Conservation (phyloP, 176 grass and related monocot genomes). For the Phoenix dactylifera region DNA sequence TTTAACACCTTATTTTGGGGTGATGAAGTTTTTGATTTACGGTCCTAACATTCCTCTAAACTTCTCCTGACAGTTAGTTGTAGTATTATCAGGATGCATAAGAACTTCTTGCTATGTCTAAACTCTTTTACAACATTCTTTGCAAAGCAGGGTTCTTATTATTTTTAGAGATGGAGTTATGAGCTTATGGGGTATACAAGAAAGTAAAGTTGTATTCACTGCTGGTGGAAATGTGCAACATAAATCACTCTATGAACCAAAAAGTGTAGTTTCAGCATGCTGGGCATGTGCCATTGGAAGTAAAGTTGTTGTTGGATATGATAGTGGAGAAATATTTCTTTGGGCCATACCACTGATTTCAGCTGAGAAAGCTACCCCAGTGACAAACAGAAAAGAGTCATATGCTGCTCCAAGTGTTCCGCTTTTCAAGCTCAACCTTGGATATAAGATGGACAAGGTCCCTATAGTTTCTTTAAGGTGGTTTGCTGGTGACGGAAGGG, state of each 20-base stretch:
- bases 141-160: conserved; percentile 65
- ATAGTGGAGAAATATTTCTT: conserved; percentile 72
- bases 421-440: conserved; percentile 86
- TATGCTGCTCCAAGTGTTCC: conserved; percentile 46
- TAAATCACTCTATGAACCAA: conserved; percentile 49
- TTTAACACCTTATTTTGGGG: too few species aligned
- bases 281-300: conserved; percentile 74
- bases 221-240: conserved; percentile 53
- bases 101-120: conserved; percentile 10
- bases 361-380: conserved; percentile 28
- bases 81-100: too few species aligned
- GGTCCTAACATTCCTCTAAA: too few species aligned
- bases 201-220: conserved; percentile 53
- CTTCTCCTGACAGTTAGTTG: too few species aligned
- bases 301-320: conserved; percentile 79
- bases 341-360: conserved; percentile 54
- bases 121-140: conserved; percentile 12
- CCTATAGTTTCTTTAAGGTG: conserved; percentile 66
- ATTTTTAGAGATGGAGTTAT: conserved; percentile 81
- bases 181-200: conserved; percentile 77
- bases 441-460: conserved; percentile 81
- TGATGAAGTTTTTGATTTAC: too few species aligned
- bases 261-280: conserved; percentile 56
- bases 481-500: conserved; percentile 45
- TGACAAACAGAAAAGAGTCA: conserved; percentile 14